These are phyloP conservation scores for Endocarpon pusillum DNA, from an alignment of 495 filamentous ascomycete species.

Conservation along the genomic window DNA sequence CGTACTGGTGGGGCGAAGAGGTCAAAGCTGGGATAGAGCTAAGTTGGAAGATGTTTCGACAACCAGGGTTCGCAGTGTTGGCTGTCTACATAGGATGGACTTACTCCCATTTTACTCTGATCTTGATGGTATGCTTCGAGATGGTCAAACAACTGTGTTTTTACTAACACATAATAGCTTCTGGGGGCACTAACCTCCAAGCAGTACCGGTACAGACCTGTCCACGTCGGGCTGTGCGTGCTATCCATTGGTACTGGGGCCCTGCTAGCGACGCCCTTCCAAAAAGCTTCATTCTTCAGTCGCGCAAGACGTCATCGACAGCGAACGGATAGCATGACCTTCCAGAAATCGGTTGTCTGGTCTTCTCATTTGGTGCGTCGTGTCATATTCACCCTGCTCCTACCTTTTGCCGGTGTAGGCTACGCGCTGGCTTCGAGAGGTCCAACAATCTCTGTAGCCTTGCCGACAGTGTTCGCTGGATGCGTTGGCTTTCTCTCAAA, in stretches of 20 bases:
- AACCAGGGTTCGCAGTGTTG: slow-evolving; percentile 54
- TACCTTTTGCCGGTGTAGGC: slow-evolving; percentile 45
- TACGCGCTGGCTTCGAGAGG: slow-evolving; percentile 49
- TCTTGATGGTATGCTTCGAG: slow-evolving; percentile 35
- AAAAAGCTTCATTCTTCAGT: slow-evolving; percentile 50
- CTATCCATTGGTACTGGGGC: slow-evolving; percentile 47
- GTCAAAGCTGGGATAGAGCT: slow-evolving; percentile 52
- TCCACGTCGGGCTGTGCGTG: slow-evolving; percentile 44
- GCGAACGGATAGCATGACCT: slow-evolving; percentile 40
- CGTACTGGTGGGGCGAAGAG: slow-evolving; percentile 59
- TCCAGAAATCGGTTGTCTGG: slow-evolving; percentile 41
- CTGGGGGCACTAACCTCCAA: slow-evolving; percentile 47
- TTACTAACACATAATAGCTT: slow-evolving; percentile 24
- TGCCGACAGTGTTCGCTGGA: slow-evolving; percentile 50
- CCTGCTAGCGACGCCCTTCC: slow-evolving; percentile 48
- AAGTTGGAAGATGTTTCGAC: slow-evolving; percentile 45
- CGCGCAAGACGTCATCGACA: slow-evolving; percentile 36
- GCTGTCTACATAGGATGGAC: slow-evolving; percentile 60
- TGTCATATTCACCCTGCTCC: slow-evolving; percentile 42
- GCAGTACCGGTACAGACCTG: slow-evolving; percentile 41
- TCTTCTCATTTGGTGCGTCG: slow-evolving; percentile 50
- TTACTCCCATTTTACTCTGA: slow-evolving; percentile 51
- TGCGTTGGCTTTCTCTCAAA: slow-evolving; percentile 50
- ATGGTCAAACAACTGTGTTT: background rate
- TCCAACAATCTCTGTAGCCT: slow-evolving; percentile 33